Percentiles rank a stretch among this genome's conserved stretches.
Evolutionary conservation across 257 asterid species (phyloP).

Genomic region (Salvia hispanica): DNA sequence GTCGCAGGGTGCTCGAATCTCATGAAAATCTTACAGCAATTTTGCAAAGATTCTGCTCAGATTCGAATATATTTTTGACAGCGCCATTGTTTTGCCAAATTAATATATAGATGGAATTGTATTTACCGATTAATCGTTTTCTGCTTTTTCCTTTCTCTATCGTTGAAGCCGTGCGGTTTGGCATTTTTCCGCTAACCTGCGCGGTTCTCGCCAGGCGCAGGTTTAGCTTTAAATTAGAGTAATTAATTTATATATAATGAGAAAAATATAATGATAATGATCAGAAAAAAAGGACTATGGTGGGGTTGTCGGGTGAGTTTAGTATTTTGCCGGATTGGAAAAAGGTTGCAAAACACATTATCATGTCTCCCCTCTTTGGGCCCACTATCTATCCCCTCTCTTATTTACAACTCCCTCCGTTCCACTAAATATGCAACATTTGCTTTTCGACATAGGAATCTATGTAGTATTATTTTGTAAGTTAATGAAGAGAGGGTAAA

Average conservation of each 20-base stretch:
- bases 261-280: too few species aligned
- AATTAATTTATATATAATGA: constrained; percentile 2
- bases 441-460: too few species aligned
- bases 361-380: too few species aligned
- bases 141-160: constrained; percentile 35
- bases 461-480: too few species aligned
- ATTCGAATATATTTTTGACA: background rate
- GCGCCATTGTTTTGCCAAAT: background rate
- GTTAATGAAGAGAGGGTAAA: too few species aligned
- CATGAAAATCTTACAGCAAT: constrained; percentile 32
- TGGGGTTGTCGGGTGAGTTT: constrained; percentile 36
- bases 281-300: constrained; percentile 4
- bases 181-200: constrained; percentile 34
- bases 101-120: background rate
- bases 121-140: constrained; percentile 40
- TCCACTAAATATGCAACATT: too few species aligned
- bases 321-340: constrained; percentile 41
- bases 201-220: constrained; percentile 30
- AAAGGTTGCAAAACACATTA: constrained; percentile 19
- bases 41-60: constrained; percentile 23
- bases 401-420: too few species aligned
- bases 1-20: constrained; percentile 42
- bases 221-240: constrained; percentile 16
- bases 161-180: constrained; percentile 45
- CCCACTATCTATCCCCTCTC: too few species aligned